Base-by-base conservation (phyloP, 2,329 filamentous ascomycete species). In the Claviceps maximensis region DNA sequence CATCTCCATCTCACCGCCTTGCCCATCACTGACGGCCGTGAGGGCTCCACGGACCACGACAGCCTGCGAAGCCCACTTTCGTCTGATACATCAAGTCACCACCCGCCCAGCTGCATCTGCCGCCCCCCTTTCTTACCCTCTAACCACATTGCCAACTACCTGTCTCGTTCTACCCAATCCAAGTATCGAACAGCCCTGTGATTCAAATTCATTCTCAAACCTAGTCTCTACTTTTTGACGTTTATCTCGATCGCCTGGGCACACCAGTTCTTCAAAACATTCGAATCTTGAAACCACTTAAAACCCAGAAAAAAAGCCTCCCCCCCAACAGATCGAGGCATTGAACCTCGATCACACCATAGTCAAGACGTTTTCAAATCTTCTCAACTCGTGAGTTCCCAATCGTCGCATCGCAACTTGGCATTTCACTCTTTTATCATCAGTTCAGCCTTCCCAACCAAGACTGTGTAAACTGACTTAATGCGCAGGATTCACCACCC, bases 331-430 rank as follows among this genome's bases (percentile, higher is more conserved):
- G 77, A 79, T 78, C 78, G 77, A 79, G 76, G 67, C 62, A 58
- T 57, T 63, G 59, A 62, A 53, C 64, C 67, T 71, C 82, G 81
- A 74, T 86, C 83, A 73, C 71, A 66, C 66, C 71, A 70, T 72
- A 84, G 85, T 80, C 88, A 95, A 87, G 76, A 95, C 89, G 90
- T 96, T 95, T 85, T 91, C 89, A 79, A 96, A 95, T 76, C 86
- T 94, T 65, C 85, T 96, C 63, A 93, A 93, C 82, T 95, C 89
- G 90, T 95, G 80, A 71, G 89, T 68, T 12, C 13, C 19, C 40
- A 12, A 17, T 12, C 13, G 10, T 19, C 9, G 40, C 25, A 15
- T 21, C 21, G 12, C 7, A 21, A 25, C 15, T 19, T 13, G 25
- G 7, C 25, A 2, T 31, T 2, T 8, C n/a, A 19, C 3, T 41